Percentiles rank a stretch among this genome's conserved stretches.
Conservation (phyloP, 495 filamentous ascomycete species). For the Echria macrotheca region DNA sequence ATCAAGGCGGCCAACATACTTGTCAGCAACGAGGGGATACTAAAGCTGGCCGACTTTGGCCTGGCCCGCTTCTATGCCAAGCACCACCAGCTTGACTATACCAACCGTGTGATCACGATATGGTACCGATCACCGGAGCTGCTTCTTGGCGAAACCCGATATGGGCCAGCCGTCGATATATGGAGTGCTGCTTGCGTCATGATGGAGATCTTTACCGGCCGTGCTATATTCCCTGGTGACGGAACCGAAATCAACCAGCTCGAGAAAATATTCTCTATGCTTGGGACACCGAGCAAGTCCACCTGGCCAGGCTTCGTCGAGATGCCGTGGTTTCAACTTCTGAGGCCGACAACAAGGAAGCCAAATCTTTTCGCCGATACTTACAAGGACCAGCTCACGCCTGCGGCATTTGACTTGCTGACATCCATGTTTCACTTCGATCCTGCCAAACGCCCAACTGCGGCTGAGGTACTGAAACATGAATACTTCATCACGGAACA, state of each 20-base stretch:
- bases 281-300: conserved; percentile 77
- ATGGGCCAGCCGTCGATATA: conserved; percentile 91
- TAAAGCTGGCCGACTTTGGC: conserved; percentile 96
- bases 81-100: conserved; percentile 88
- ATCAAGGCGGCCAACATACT: conserved; percentile 95
- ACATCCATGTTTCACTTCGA: conserved; percentile 80
- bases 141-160: conserved; percentile 87
- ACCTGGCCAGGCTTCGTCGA: conserved; percentile 87
- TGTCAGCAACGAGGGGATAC: conserved; percentile 76
- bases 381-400: conserved; percentile 66
- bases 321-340: conserved; percentile 93
- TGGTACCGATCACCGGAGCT: conserved; percentile 97
- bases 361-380: conserved; percentile 77
- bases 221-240: conserved; percentile 93
- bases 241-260: conserved; percentile 92
- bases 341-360: conserved; percentile 68
- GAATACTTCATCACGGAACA: conserved; percentile 84
- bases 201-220: conserved; percentile 92
- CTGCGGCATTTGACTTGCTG: conserved; percentile 78
- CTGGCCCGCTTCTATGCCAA: conserved; percentile 97
- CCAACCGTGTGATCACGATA: conserved; percentile 95
- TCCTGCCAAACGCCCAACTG: conserved; percentile 75
- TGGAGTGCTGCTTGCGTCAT: conserved; percentile 98
- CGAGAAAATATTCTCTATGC: conserved; percentile 88
- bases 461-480: conserved; percentile 80